phyloP scores from a whole-genome alignment of 345 rosid genomes.

The Lumnitzera racemosa region DNA sequence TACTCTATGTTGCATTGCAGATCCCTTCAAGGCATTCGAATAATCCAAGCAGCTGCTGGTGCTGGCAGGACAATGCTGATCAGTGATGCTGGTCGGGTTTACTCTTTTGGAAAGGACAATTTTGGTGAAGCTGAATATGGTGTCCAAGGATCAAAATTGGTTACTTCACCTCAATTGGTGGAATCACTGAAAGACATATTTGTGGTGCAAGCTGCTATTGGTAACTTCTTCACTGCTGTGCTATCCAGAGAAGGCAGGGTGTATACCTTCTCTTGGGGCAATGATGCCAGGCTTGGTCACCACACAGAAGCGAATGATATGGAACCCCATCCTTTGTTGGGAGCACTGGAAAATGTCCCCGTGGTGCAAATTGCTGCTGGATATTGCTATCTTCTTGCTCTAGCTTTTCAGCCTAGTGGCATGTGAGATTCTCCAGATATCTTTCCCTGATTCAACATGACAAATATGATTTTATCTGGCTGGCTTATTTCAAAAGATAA shows the following conservation, averaged over 20 bases:
- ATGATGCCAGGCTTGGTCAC: constrained; percentile 72
- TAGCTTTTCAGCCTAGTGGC: constrained; percentile 85
- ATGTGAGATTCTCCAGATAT: constrained; percentile 44
- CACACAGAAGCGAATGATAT: constrained; percentile 62
- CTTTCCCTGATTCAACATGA: too few species aligned
- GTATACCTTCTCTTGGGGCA: constrained; percentile 92
- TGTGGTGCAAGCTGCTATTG: constrained; percentile 89
- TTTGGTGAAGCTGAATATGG: constrained; percentile 63
- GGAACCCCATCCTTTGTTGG: constrained; percentile 77
- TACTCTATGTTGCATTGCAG: constrained; percentile 55
- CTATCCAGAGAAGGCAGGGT: constrained; percentile 92
- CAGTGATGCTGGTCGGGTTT: constrained; percentile 85
- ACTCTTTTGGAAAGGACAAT: constrained; percentile 76
- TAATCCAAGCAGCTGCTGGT: constrained; percentile 87
- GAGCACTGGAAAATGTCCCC: constrained; percentile 77
- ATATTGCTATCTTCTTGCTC: constrained; percentile 88
- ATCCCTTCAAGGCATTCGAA: constrained; percentile 84
- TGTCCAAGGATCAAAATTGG: constrained; percentile 49
- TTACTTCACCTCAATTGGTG: constrained; percentile 65
- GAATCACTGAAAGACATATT: constrained; percentile 75
- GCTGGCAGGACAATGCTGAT: constrained; percentile 88
- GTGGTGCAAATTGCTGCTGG: constrained; percentile 96
- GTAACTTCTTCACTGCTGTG: constrained; percentile 86
- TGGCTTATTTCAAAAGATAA: too few species aligned
- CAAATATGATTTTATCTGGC: too few species aligned